Base-by-base conservation (phyloP, 1,139 yeast genomes). In the Lodderomyces jiufengensis region DNA sequence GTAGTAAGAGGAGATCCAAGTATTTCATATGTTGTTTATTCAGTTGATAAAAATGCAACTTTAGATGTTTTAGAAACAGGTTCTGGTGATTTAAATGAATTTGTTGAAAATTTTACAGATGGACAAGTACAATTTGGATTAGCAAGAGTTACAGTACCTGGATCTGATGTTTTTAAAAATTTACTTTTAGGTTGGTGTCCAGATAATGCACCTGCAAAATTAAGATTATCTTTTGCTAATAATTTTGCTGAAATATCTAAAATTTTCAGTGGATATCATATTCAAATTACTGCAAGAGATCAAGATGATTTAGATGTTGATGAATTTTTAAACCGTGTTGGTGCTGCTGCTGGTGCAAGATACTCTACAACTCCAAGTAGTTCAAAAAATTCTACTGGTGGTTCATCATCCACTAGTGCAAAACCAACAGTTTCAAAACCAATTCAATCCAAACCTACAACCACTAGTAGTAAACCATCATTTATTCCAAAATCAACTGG, bases 281-380 rank as follows among this genome's bases (percentile, higher is more conserved):
- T 92, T 38, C 97, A 92, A 61, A 80, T 94, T 46, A 87, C 97
- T 29, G 98, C 97, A n/a, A 78, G 97, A 61, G 95, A 86, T 54
- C 73, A 78, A 37, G 96, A 87, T 52, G 98, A 94, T 56, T 73
- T 94, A 56, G 85, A 85, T 49, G 85, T 84, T 32, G 71, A 74
- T 24, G 95, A 84, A 43, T 76, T 92, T 45, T 60, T 87, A 47
- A 72, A 78, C 38, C 80, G 87, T 50, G 80, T 94, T 34, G 80
- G 86, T 46, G 84, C 87, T 47, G 96, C 98, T 27, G 85, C 97
- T 2, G 98, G 98, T 49, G 96, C 98, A 16, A 80, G 95, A 55
- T 92, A 92, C 63, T 82, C 95, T 4, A 76, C 80, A 38, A 40
- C 50, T 13, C 39, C 55, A 22, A 31, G 45, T 4, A 38, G 49